Base-by-base conservation (phyloP, 495 filamentous ascomycete species). In the Haplographium delicatum region DNA sequence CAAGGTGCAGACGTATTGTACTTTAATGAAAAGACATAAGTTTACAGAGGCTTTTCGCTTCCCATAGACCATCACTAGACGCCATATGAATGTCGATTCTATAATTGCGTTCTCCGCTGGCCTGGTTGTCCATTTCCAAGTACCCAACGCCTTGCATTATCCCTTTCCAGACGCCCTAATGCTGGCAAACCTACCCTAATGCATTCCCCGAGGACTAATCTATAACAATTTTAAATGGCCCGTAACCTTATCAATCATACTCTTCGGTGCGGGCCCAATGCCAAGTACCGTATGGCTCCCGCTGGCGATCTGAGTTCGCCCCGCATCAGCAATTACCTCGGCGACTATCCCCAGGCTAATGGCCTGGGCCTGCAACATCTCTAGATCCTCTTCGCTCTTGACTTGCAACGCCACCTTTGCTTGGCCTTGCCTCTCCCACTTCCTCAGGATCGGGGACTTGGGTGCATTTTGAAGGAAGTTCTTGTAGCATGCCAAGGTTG, bases 401-500 rank as follows among this genome's bases (percentile, higher is more conserved):
- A 81, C 74, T 66, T 95, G 89, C 48, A 97, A 69, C 16, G 91
- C 93, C 48, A 98, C 83, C 76, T 98, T 98, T 30, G 88, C 81
- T 68, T 96, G 91, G 1, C 93, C 93, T 20, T 71, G 64, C 11
- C 70, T 68, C 70, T 97, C 93, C 93, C 93, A 98, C 44, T 80
- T 82, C 40, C 72, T 72, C 11, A 98, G 79, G n/a, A 96, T 72
- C 19, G 78, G 71, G 11, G 76, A 73, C 23, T 68, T 62, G 16
- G 66, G 61, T 15, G 34, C 26, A 6, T 82, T 66, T 39, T 76
- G 69, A n/a, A 73, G 67, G 49, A 79, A 69, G 30, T 80, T 73
- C 70, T 95, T 96, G 82, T 96, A 98, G 78, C 90, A 96, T 26
- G 91, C 91, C 33, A 98, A 81, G 1, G 93, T 95, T 7, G 93